Evolutionary conservation across 2,329 filamentous ascomycete species (phyloP).

Genomic region (Piedraia hortae): DNA sequence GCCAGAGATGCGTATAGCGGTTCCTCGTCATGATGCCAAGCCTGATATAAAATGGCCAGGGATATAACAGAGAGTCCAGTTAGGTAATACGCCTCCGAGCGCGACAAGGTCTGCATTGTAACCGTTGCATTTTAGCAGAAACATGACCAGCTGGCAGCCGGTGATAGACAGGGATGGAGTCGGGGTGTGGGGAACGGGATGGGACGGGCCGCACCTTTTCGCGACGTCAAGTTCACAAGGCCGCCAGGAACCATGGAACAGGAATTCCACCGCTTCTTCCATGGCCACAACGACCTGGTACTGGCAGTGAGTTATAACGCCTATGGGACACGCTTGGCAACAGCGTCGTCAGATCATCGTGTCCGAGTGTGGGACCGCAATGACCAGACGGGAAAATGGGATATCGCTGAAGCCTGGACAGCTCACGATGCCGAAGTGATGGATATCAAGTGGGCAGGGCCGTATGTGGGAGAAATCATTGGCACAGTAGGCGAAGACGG

Average conservation of each 20-base stretch:
- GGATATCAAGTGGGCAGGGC: constrained; percentile 82
- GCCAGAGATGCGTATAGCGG: constrained; percentile 71
- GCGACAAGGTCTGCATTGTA: constrained; percentile 17
- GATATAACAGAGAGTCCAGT: constrained; percentile 40
- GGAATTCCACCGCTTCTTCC: constrained; percentile 31
- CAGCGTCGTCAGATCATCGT: constrained; percentile 73
- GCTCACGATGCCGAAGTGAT: constrained; percentile 77
- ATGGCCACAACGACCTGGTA: constrained; percentile 55
- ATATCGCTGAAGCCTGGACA: constrained; percentile 60
- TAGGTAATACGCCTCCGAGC: constrained; percentile 28
- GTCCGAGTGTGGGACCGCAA: constrained; percentile 77
- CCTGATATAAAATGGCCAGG: constrained; percentile 47
- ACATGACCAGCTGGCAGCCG: not conserved
- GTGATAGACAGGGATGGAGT: not conserved
- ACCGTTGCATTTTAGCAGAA: not conserved
- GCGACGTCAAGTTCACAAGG: no score
- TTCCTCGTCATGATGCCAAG: constrained; percentile 61
- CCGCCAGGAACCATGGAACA: constrained; percentile 4
- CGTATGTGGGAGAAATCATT: constrained; percentile 66
- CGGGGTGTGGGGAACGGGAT: not conserved
- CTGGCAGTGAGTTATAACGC: constrained; percentile 72
- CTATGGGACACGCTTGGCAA: constrained; percentile 76
- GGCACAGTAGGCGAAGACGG: constrained; percentile 76
- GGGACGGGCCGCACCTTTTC: not conserved
- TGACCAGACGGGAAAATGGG: constrained; percentile 46